Evolutionary conservation across 768 basidiomycete species (phyloP).

Genomic region (Lactarius sanguifluus): DNA sequence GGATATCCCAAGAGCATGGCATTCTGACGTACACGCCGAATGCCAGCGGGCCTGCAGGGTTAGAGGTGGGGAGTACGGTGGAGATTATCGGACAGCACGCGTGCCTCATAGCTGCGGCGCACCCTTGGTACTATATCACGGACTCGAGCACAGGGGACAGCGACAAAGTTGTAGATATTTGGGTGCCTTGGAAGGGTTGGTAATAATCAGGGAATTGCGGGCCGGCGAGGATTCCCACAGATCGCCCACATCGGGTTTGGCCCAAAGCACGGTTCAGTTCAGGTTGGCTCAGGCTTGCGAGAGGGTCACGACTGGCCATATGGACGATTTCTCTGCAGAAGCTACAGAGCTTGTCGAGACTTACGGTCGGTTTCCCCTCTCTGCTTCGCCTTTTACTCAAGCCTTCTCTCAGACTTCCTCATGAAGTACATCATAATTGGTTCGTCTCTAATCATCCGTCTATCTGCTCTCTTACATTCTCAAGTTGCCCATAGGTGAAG

Average conservation of each 20-base stretch:
- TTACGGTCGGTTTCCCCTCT: slow-evolving; percentile 58
- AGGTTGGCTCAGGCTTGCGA: not conserved
- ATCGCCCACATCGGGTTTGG: not conserved
- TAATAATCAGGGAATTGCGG: slow-evolving; percentile 33
- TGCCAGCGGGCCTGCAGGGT: slow-evolving; percentile 28
- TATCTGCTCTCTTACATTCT: slow-evolving; percentile 14
- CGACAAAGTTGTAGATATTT: slow-evolving; percentile 67
- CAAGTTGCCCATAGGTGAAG: slow-evolving; percentile 64
- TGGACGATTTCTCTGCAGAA: slow-evolving; percentile 70
- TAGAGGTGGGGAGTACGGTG: slow-evolving; percentile 60
- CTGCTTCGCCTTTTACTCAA: not conserved
- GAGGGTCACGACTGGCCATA: slow-evolving; percentile 29
- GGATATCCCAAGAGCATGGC: slow-evolving; percentile 79
- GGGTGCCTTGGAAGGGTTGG: slow-evolving; percentile 94
- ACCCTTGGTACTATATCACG: slow-evolving; percentile 83
- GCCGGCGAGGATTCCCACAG: slow-evolving; percentile 11
- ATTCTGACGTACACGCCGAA: slow-evolving; percentile 48
- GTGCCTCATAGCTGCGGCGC: slow-evolving; percentile 75
- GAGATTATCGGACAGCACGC: slow-evolving; percentile 85
- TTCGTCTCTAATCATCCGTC: slow-evolving; percentile 36
- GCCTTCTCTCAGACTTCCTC: slow-evolving; percentile 72
- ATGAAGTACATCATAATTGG: slow-evolving; percentile 99
- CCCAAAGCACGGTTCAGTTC: not conserved
- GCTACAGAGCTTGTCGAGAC: slow-evolving; percentile 93
- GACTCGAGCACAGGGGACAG: slow-evolving; percentile 53